A percentile compares a stretch with the other conserved stretches of the same genome.
Evolutionary conservation across 805 yeast genomes (phyloP).

Genomic region (Teunomyces stri): DNA sequence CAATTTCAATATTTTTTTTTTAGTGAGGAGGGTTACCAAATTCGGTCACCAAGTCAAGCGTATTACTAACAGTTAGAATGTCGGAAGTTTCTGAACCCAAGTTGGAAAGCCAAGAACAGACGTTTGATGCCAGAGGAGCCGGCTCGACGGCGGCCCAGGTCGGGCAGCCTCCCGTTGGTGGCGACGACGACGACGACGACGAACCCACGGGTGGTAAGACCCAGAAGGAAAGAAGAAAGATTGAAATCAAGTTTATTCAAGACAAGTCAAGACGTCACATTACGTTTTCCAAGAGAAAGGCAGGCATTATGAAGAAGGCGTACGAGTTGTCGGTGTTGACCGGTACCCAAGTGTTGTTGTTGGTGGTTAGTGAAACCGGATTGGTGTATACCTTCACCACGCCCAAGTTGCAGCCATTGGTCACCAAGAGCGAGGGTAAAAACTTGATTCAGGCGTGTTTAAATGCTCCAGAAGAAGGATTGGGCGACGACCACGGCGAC

Average conservation of each 20-base stretch:
- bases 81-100: slow-evolving; percentile 42
- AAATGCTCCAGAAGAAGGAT: slow-evolving; percentile 90
- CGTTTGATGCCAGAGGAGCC: slow-evolving; percentile 7
- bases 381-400: slow-evolving; percentile 97
- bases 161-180: slow-evolving; percentile 24
- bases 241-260: slow-evolving; percentile 95
- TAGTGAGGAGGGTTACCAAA: slow-evolving; percentile 20
- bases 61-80: slow-evolving; percentile 27
- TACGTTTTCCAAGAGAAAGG: slow-evolving; percentile 96
- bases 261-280: slow-evolving; percentile 98
- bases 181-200: slow-evolving; percentile 54
- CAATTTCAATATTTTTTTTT: slow-evolving; percentile 5
- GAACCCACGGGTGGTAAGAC: slow-evolving; percentile 46
- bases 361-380: slow-evolving; percentile 98
- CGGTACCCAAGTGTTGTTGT: slow-evolving; percentile 91
- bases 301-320: slow-evolving; percentile 99
- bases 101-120: slow-evolving; percentile 24
- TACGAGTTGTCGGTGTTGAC: slow-evolving; percentile 94
- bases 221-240: slow-evolving; percentile 72
- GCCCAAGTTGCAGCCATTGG: slow-evolving; percentile 97
- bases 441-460: slow-evolving; percentile 94
- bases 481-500: slow-evolving; percentile 60
- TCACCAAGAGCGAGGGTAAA: slow-evolving; percentile 96
- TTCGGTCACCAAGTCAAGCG: slow-evolving; percentile 13
- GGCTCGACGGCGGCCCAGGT: slow-evolving; percentile 15